Base-by-base conservation (phyloP, 2,329 filamentous ascomycete species). In the Neofusicoccum umdonicola region DNA sequence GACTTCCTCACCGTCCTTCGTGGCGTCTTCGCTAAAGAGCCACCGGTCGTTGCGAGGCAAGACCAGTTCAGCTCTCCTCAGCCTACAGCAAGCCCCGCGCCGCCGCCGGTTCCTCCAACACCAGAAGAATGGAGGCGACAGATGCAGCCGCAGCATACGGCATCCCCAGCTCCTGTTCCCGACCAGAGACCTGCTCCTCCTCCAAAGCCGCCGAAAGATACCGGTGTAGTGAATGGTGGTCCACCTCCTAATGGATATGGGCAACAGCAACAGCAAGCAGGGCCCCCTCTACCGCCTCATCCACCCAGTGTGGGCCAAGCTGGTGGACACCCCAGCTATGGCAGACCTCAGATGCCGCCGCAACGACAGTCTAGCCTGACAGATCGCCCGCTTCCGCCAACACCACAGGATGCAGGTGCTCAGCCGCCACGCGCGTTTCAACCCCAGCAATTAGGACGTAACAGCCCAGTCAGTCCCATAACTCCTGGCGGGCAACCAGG, bases 1-100 rank as follows among this genome's bases (percentile, higher is more conserved):
- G 93, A 97, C 73, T 92, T 98, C 65, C 79, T 98, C 2, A 87
- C 87, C 15, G 90, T 96, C 34, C 79, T 99, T 3, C 86, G 90
- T 69, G 92, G 95, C 62, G 84, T 98, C 22, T 99, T 99, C 74
- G 90, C 93, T 42, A 96, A 96, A 78, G 95, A 99, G 72, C 95
- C 95, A 8, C 95, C 95, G 0, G 91, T 98, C 3, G 88, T 95
- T 66, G 88, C 93, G 39, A 88, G 88, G 71, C 81, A 83, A 69
- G 71, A 72, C 35, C 71, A 69, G 48, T 71, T 73, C 42, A 72
- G 74, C 64, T 67, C 70, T 66, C 70, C 57, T 27, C 44, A 56
- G 66, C 22, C 69, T 68, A 50, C 74, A 70, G 65, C 74, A 77
- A 68, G 77, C 12, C 71, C 75, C 9, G 69, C 57, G 17, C 75